Evolutionary conservation across 2,329 filamentous ascomycete species (phyloP).

Genomic region (Aspergillus sp.): DNA sequence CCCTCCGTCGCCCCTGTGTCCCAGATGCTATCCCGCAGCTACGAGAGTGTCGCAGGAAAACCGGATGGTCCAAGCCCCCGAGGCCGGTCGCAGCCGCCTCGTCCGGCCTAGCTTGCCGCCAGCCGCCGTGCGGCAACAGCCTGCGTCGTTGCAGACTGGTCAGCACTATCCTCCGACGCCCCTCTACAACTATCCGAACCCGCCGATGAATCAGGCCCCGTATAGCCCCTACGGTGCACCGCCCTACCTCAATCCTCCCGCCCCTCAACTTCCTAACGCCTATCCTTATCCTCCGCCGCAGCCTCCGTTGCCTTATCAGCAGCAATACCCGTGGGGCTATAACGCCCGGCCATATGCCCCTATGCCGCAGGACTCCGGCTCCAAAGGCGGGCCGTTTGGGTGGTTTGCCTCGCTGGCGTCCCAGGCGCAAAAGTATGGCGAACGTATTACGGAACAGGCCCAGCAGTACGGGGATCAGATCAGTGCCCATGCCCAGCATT

Average conservation of each 20-base stretch:
- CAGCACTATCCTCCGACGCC: conserved; percentile 8
- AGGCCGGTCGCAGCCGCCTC: conserved; percentile 9
- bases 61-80: conserved; percentile 9
- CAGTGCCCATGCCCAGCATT: conserved; percentile 35
- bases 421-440: conserved; percentile 41
- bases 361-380: conserved; percentile 19
- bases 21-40: conserved; percentile 40
- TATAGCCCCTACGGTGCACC: conserved; percentile 22
- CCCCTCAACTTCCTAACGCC: conserved; percentile 20
- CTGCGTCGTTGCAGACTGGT: conserved; percentile 7
- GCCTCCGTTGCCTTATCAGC: conserved; percentile 20
- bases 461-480: conserved; percentile 34
- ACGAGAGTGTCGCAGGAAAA: conserved; percentile 30
- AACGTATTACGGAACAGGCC: conserved; percentile 37
- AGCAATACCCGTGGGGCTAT: conserved; percentile 28
- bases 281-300: conserved; percentile 23
- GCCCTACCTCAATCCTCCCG: conserved; percentile 19
- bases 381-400: conserved; percentile 29
- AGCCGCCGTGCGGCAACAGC: conserved; percentile 8
- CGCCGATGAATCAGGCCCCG: conserved; percentile 15
- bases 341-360: conserved; percentile 24
- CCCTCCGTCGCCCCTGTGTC: conserved; percentile 39
- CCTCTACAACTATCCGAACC: conserved; percentile 13
- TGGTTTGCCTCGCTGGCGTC: conserved; percentile 38
- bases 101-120: conserved; percentile 6